Conservation (phyloP, 192 early-diverging fungal genomes). For the Coemansia reversa region DNA sequence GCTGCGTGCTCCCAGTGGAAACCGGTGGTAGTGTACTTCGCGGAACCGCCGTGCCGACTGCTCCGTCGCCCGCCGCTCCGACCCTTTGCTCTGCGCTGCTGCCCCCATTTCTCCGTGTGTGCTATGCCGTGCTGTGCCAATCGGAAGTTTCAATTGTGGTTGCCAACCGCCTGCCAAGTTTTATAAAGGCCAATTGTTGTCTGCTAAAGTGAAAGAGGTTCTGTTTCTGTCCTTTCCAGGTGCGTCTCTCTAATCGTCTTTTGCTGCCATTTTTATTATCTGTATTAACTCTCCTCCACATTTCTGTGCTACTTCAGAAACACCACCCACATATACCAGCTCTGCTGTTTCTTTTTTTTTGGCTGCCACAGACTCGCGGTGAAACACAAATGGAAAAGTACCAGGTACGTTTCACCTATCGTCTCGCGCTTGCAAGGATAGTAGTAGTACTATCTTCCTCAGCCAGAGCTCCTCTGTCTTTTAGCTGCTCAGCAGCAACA, state of each 20-base stretch:
- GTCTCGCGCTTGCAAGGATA: background rate
- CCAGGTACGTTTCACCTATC: constrained; percentile 45
- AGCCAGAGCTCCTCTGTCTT: background rate
- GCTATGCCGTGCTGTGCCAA: background rate
- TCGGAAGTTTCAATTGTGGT: background rate
- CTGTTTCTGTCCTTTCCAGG: background rate
- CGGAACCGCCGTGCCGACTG: constrained; percentile 44
- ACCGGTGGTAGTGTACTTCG: constrained; percentile 52
- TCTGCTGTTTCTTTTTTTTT: background rate
- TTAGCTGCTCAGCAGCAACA: background rate
- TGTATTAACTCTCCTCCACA: background rate
- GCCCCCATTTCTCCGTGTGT: background rate
- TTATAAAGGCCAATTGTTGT: background rate
- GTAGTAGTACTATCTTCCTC: background rate
- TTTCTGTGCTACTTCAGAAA: background rate
- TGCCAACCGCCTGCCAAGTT: background rate
- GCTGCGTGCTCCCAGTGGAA: constrained; percentile 47
- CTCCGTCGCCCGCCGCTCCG: constrained; percentile 9
- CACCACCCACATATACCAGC: background rate
- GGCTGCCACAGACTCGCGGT: background rate
- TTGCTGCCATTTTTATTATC: background rate
- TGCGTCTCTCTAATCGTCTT: background rate
- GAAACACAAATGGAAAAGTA: constrained; percentile 60
- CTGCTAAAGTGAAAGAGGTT: background rate
- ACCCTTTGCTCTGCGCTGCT: background rate